Base-by-base conservation (phyloP, 2,329 filamentous ascomycete genomes). In the Dichotomopilus funicola region DNA sequence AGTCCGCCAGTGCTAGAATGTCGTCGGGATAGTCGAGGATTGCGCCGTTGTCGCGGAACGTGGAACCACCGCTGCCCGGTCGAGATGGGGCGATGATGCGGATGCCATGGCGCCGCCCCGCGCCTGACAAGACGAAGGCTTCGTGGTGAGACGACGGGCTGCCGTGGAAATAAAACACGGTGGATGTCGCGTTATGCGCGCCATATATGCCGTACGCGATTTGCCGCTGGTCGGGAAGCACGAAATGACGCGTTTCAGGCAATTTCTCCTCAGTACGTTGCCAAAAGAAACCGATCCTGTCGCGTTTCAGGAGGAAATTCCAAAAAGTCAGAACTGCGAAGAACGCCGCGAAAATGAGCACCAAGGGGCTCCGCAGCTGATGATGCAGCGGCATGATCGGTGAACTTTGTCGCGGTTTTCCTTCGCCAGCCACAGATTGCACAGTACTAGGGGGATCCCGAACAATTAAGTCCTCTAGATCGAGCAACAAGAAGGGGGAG, bases 161-260 rank as follows among this genome's bases (percentile, higher is more conserved):
- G 5, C 54, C 54, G 43, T 56, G 54, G 9, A 56, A 48, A 34
- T 56, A 56, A 12, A 56, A 51, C 12, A 51, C 49, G 36, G 54
- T 72, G 62, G 68, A 69, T 69, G 73, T 71, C 27, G 52, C 57
- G 54, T 43, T 35, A 1, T 8, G 27, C 6, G 46, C 40, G 33
- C 51, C 47, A 12, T 56, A 49, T n/a, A 52, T 45, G 8, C 34
- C 38, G 31, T 49, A 52, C 12, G 45, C 43, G 13, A 56, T 44
- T n/a, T 34, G 36, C 10, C 44, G 41, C 31, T 34, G 33, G 38
- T 49, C 50, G 8, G 47, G 38, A 3, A 55, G 37, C 33, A 47
- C 27, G 27, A 49, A 55, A n/a, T 51, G 9, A 4, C 37, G 48
- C 2, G 48, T 55, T 10, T 45, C 42, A 0, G 53, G 42, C 13